These are phyloP conservation scores for Penicillium coprophilum DNA, from an alignment of 495 filamentous ascomycete species.

Conservation along the genomic window DNA sequence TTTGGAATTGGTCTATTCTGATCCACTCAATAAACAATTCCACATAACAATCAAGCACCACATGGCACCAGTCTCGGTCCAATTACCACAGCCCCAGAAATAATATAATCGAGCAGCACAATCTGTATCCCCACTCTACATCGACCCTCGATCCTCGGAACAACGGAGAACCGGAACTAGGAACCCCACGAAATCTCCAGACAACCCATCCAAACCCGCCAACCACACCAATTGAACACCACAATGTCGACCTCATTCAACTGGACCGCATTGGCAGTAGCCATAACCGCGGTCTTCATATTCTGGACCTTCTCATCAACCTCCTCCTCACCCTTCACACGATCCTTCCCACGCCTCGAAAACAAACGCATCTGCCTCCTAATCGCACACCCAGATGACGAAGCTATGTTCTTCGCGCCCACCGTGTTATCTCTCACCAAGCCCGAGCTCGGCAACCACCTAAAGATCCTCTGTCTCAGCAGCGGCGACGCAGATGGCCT, in stretches of 20 bases:
- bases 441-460: constrained; percentile 74
- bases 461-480: constrained; percentile 91
- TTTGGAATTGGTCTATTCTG: constrained; percentile 17
- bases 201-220: neutral
- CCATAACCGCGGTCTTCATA: constrained; percentile 36
- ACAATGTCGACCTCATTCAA: constrained; percentile 23
- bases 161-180: neutral
- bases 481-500: constrained; percentile 85
- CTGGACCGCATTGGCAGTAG: constrained; percentile 34
- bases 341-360: constrained; percentile 65
- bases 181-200: neutral
- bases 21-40: constrained; percentile 12
- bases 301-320: constrained; percentile 53
- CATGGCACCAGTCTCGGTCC: neutral
- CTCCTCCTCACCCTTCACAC: constrained; percentile 61
- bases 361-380: constrained; percentile 84
- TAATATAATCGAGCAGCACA: neutral
- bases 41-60: neutral
- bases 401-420: constrained; percentile 99
- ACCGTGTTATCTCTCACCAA: constrained; percentile 77
- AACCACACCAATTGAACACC: constrained; percentile 8
- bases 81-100: neutral
- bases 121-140: neutral
- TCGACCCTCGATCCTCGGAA: neutral
- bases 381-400: constrained; percentile 96